A percentile compares a stretch with the other conserved stretches of the same genome.
Evolutionary conservation across 352 stramenopile genomes (phyloP).

Genomic region (Blastocystis sp.): DNA sequence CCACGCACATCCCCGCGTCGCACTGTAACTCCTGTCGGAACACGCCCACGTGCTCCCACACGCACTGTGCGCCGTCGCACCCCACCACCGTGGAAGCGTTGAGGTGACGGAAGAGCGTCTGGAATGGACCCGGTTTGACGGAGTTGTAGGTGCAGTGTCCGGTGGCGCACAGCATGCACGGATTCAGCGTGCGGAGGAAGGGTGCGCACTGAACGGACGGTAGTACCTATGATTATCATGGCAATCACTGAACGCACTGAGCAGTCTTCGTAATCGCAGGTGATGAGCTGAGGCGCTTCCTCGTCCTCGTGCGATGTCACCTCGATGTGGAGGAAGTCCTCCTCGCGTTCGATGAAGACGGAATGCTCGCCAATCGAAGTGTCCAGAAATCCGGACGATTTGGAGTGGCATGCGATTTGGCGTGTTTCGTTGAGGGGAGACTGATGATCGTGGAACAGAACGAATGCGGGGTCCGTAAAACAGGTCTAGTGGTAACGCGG

Average conservation of each 20-base stretch:
- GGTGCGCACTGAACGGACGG: constrained; percentile 3
- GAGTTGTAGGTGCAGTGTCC: background rate
- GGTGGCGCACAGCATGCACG: background rate
- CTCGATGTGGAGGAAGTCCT: background rate
- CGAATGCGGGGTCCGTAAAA: background rate
- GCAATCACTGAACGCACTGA: background rate
- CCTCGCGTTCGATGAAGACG: background rate
- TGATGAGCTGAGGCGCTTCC: background rate
- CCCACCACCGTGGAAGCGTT: constrained; percentile 36
- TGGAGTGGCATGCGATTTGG: background rate
- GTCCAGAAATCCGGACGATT: constrained; percentile 4
- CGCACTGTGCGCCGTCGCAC: constrained; percentile 32
- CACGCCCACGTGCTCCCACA: constrained; percentile 38
- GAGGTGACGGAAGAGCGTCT: background rate
- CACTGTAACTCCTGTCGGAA: constrained; percentile 43
- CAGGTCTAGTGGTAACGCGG: background rate
- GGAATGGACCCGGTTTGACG: background rate
- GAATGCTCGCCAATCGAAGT: constrained; percentile 47
- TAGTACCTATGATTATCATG: constrained; percentile 1
- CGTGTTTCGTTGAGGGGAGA: background rate
- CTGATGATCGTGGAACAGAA: constrained; percentile 3
- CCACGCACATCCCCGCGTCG: constrained; percentile 26
- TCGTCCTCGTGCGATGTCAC: background rate
- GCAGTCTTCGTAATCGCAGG: constrained; percentile 22
- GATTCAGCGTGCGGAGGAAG: constrained; percentile 42